phyloP scores from a whole-genome alignment of 2,329 filamentous ascomycete species.

The Ceratocystiopsis brevicomis region DNA sequence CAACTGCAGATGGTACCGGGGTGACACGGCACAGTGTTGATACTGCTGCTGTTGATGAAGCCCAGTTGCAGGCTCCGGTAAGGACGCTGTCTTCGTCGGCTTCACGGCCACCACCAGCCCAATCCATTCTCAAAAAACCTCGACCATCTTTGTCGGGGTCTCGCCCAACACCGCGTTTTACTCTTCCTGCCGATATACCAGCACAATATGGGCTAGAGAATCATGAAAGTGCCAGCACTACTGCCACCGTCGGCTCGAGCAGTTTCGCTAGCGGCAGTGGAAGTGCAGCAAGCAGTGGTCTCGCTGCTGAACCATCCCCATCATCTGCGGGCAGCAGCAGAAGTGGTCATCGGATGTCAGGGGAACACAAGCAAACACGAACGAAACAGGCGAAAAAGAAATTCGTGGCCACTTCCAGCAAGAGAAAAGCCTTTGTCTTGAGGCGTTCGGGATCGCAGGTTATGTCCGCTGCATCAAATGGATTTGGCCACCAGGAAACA shows the following conservation, averaged over 20 bases:
- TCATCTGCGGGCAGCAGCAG: background rate
- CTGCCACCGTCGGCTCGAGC: conserved; percentile 9
- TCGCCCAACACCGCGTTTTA: conserved; percentile 41
- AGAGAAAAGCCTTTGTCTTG: conserved; percentile 26
- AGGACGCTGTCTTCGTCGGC: conserved; percentile 21
- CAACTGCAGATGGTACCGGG: too few species aligned
- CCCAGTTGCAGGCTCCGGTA: conserved; percentile 1
- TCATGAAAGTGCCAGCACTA: conserved; percentile 6
- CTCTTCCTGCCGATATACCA: conserved; percentile 7
- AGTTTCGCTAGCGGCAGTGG: background rate
- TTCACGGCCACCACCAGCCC: conserved; percentile 27
- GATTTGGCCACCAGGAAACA: conserved; percentile 7
- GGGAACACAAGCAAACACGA: background rate
- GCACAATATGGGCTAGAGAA: conserved; percentile 17
- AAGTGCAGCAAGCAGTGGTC: background rate
- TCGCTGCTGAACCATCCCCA: background rate
- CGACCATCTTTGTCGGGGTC: conserved; percentile 24
- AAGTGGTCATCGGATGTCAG: too few species aligned
- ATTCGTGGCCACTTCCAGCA: conserved; percentile 26
- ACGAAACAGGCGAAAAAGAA: conserved; percentile 13
- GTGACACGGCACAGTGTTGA: too few species aligned
- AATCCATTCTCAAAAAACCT: conserved; percentile 42
- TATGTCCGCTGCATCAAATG: conserved; percentile 22
- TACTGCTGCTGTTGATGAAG: too few species aligned
- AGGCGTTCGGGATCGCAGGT: conserved; percentile 31